Base-by-base conservation (phyloP, 768 basidiomycete species). In the Mycena crocata region DNA sequence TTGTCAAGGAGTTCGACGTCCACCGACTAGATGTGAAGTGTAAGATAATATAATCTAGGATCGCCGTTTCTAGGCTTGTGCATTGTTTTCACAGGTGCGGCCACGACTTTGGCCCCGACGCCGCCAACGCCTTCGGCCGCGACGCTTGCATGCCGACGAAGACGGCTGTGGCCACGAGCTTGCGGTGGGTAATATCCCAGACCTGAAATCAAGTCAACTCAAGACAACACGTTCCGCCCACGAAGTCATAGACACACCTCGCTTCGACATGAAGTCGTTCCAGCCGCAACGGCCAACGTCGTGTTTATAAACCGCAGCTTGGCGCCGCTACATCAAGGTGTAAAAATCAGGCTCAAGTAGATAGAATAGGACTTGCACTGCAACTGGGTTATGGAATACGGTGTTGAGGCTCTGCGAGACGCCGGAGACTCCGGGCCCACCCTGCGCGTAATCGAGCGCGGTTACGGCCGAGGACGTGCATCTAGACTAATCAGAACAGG, bases 351-450 rank as follows among this genome's bases (percentile, higher is more conserved):
- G 40, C 23, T 17, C 34, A 61, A 37, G 54, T 12, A 45, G 8
- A 39, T n/a, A n/a, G n/a, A 12, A 48, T 40, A 26, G 24, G 19
- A 77, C 82, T 48, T 68, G 81, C 87, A 76, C 57, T 23, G 72
- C 62, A 1, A 82, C 85, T 1, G 80, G 76, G 5, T 80, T 75
- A 68, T 87, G 84, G 66, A 82, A 87, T 23, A 81, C 66, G 2
- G 78, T 74, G 57, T 86, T 81, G 69, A 87, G 83, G 3, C 72
- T 78, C 57, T 83, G 83, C 1, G 86, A 85, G 28, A 86, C 83
- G 10, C 82, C 82, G 1, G 77, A 60, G 13, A 70, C 64, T 9
- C 73, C 73, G 15, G 23, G 14, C 4, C 75, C 76, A 10, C 80
- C 79, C n/a, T 78, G 73, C 1, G 77, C 75, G 15, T 74, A 72